phyloP scores from a whole-genome alignment of 805 yeast species.

The Candida mattraensis region DNA sequence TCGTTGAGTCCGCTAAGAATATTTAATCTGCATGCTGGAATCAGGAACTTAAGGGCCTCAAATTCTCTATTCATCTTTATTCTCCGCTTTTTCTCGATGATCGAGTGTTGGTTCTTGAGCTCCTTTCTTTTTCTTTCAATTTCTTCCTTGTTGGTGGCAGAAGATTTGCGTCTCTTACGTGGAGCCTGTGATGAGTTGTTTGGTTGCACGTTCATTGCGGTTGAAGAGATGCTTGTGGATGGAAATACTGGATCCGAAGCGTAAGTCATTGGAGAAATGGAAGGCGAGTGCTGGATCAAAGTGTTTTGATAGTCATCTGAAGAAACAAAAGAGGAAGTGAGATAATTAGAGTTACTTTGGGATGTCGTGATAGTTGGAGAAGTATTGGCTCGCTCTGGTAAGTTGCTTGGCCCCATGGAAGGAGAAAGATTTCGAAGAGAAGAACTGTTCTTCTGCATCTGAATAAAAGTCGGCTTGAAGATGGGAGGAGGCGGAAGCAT shows the following conservation, averaged over 20 bases:
- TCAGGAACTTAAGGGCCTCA: constrained; percentile 72
- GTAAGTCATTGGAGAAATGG: constrained; percentile 34
- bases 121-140: constrained; percentile 45
- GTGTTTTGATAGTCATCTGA: constrained; percentile 27
- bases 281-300: constrained; percentile 30
- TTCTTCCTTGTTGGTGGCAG: constrained; percentile 28
- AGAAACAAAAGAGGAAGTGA: constrained; percentile 32
- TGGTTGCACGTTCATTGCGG: constrained; percentile 1
- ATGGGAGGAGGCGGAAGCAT: constrained; percentile 47
- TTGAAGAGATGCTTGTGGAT: constrained; percentile 1
- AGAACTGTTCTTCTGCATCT: constrained; percentile 34
- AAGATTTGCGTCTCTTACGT: constrained; percentile 30
- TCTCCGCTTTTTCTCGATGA: constrained; percentile 77
- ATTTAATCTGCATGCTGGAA: constrained; percentile 73
- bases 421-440: constrained; percentile 4
- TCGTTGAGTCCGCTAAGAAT: constrained; percentile 30
- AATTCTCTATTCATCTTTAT: constrained; percentile 80
- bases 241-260: constrained; percentile 21
- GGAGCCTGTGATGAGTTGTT: constrained; percentile 3
- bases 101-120: constrained; percentile 63
- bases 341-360: constrained; percentile 25
- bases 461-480: constrained; percentile 46
- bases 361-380: constrained; percentile 8
- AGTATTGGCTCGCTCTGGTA: constrained; percentile 4
- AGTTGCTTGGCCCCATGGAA: constrained; percentile 4